These are phyloP conservation scores for Arachnomyces sp. DNA, from an alignment of 2,329 filamentous ascomycete genomes.

Conservation along the genomic window DNA sequence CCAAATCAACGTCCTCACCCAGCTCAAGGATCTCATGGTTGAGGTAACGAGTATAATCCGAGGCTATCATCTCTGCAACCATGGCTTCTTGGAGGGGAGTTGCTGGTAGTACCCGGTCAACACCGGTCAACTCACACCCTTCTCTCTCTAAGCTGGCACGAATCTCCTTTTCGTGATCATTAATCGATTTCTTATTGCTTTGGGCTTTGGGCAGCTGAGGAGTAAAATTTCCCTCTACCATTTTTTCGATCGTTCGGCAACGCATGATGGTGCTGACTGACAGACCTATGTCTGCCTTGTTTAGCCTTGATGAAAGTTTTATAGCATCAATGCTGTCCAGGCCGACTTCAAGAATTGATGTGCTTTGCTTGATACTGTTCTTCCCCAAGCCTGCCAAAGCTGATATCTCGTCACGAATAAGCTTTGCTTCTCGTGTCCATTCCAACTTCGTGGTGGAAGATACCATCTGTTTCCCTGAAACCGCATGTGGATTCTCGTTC, in stretches of 20 bases:
- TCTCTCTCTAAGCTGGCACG: conserved; percentile 29
- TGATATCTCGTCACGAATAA: conserved; percentile 56
- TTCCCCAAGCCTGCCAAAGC: conserved; percentile 48
- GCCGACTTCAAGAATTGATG: conserved; percentile 70
- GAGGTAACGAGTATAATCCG: conserved; percentile 68
- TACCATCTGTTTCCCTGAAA: not conserved
- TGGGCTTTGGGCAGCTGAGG: conserved; percentile 3
- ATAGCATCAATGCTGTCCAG: conserved; percentile 90
- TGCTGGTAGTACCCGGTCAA: conserved; percentile 59
- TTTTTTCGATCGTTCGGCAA: conserved; percentile 56
- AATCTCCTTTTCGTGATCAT: conserved; percentile 24
- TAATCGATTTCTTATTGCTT: conserved; percentile 11
- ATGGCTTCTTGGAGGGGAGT: conserved; percentile 84
- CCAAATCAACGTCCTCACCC: conserved; percentile 44
- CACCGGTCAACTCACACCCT: conserved; percentile 28
- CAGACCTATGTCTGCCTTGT: conserved; percentile 50
- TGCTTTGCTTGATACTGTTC: conserved; percentile 46
- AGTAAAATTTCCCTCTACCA: conserved; percentile 30
- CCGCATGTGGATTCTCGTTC: not conserved
- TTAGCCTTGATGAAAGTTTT: conserved; percentile 67
- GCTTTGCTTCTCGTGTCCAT: conserved; percentile 50
- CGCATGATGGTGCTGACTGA: conserved; percentile 71
- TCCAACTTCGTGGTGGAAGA: conserved; percentile 33
- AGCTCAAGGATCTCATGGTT: conserved; percentile 72
- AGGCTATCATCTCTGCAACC: conserved; percentile 71